Base-by-base conservation (phyloP, 75 land plant species). In the Cryptomeria japonica region DNA sequence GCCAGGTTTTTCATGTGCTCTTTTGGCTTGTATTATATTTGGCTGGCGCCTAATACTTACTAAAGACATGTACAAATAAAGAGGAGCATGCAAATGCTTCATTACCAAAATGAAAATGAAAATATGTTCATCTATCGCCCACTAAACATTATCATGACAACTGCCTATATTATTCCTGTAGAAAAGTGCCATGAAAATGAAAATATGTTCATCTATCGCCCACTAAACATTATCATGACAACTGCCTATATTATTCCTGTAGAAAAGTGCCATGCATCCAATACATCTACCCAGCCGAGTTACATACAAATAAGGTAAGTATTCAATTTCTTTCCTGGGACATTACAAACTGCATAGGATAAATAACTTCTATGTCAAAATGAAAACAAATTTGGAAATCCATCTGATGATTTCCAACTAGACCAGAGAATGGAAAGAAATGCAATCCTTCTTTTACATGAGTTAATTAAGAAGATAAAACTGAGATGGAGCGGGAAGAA, bases 1-100 rank as follows among this genome's bases (percentile, higher is more conserved):
- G 34, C 15, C 34, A 82, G 34, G 37, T 13, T 44, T 82, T 44
- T 16, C 31, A 7, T 46, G 1, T 82, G 15, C 13, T 82, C 2
- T 28, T 46, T 46, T 82, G 7, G 46, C 47, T 11, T 80, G n/a
- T 82, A 42, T 44, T 3, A 42, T 18, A 22, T 8, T 25, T 44
- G 25, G 22, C n/a, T 9, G 19, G 19, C 42, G 44, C 83, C 83
- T 80, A 41, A 25, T 28, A 25, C 39, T 86, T 5, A 86, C 51
- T 46, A 86, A 87, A 46, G 88, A n/a, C 87, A 85, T 28, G 51
- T 42, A 86, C 38, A 85, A 72, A 28, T 42, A 49, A 51, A 42
- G 4, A 34, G 12, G 47, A 56, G 31, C 34, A 19, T 22, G 8
- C 47, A 87, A 42, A 80, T 80, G 47, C 31, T 80, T 42, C 83